These are phyloP conservation scores for Pseudogymnoascus sp. DNA, from an alignment of 2,329 filamentous ascomycete species.

Conservation along the genomic window DNA sequence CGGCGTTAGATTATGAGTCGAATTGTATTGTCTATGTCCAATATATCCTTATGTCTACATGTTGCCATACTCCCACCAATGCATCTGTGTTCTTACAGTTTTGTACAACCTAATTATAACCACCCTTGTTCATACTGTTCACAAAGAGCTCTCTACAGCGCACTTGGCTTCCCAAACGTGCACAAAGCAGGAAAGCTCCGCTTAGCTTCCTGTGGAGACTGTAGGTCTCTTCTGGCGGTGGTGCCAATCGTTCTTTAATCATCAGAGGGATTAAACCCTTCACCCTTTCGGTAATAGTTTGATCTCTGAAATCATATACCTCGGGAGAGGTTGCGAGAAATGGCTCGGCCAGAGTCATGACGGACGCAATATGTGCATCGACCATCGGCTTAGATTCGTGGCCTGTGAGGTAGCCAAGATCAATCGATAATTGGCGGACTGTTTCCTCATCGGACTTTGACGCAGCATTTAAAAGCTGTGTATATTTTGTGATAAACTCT, in stretches of 20 bases:
- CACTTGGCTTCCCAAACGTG: conserved; percentile 74
- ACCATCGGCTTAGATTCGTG: conserved; percentile 80
- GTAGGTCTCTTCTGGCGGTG: conserved; percentile 96
- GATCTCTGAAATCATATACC: conserved; percentile 83
- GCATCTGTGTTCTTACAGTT: neutral
- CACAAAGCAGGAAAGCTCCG: conserved; percentile 89
- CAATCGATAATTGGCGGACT: conserved; percentile 60
- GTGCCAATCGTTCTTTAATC: conserved; percentile 78
- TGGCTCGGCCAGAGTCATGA: conserved; percentile 86
- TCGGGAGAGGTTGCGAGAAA: conserved; percentile 70
- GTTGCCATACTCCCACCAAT: neutral
- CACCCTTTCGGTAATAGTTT: conserved; percentile 94
- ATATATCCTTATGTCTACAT: conserved; percentile 6
- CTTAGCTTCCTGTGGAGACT: conserved; percentile 90
- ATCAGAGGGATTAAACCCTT: conserved; percentile 83
- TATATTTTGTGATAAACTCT: conserved; percentile 71
- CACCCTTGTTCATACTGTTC: conserved; percentile 26
- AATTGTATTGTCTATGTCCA: conserved; percentile 6
- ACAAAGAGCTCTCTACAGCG: conserved; percentile 73
- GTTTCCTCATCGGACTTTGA: conserved; percentile 56
- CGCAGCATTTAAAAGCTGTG: conserved; percentile 71
- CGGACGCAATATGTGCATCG: conserved; percentile 79
- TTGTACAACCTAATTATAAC: conserved; percentile 10
- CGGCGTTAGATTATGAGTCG: conserved; percentile 8
- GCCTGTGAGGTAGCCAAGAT: conserved; percentile 86